Evolutionary conservation across 2,329 filamentous ascomycete species (phyloP), one percentile per base, ranked within the genome.

Genomic region (Microcyclospora tardicrescens): DNA sequence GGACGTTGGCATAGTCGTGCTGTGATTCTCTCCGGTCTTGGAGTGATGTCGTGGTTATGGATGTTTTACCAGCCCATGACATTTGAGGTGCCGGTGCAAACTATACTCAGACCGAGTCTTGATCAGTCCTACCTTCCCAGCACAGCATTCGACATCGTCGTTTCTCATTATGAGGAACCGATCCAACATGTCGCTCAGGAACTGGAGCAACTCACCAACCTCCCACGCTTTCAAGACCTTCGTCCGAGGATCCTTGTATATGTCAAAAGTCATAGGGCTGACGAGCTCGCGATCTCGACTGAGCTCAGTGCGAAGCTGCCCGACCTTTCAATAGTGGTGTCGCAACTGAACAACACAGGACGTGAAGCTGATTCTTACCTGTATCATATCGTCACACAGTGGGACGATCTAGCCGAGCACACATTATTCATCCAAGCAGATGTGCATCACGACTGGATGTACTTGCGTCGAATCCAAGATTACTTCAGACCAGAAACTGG

Each of bases 381-480:
- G 3, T 51, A 61, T 42, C 67, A 71, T 44, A 68, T 70, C 28
- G 40, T 66, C 3, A 50, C 45, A 11, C 41, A 54, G 32, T 71
- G 62, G 61, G 60, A 68, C 29, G 47, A 47, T 15, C 58, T 71
- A 3, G 61, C 66, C 10, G 53, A 52, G 10, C 65, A 70, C 36
- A 68, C 65, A 0, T 43, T 70, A 16, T 71, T 71, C 53, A 52
- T 69, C 5, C 66, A 70, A 52, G 66, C 65, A 3, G 58, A 58
- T 27, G 43, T 64, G 19, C 56, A 69, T 44, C 62, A 64, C 31
- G 53, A 5, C 28, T 56, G 24, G 43, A 41, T 28, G 57, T 62
- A 34, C 50, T 64, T 28, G 10, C 56, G 56, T 19, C 59, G 62
- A 2, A 48, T 69, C 6, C 45, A 53, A 1, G 56, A 64, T 28